phyloP scores from a whole-genome alignment of 495 filamentous ascomycete genomes.

The Parathielavia appendiculata region DNA sequence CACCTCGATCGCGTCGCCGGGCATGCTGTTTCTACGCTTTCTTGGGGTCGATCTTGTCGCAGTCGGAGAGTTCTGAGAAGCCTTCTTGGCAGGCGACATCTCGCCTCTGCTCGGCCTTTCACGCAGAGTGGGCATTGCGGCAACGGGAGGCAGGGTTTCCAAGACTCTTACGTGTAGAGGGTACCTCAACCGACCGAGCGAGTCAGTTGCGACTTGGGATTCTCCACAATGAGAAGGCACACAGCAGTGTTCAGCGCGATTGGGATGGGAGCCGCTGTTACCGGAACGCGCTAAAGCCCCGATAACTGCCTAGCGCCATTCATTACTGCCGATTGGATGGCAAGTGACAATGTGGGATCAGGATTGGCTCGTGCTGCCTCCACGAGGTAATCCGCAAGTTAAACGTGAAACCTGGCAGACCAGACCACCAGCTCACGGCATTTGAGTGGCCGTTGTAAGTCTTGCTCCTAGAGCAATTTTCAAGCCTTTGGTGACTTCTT shows the following conservation, averaged over 20 bases:
- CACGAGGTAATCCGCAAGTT: too few species aligned
- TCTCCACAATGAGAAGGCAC: conserved; percentile 18
- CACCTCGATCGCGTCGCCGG: conserved; percentile 37
- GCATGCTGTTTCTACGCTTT: conserved; percentile 21
- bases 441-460: too few species aligned
- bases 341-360: too few species aligned
- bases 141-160: conserved; percentile 22
- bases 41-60: conserved; percentile 21
- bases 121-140: conserved; percentile 35
- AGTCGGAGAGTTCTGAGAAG: conserved; percentile 16
- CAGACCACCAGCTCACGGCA: too few species aligned
- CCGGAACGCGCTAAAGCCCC: conserved; percentile 10
- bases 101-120: conserved; percentile 35
- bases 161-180: conserved; percentile 17
- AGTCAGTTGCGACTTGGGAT: conserved; percentile 23
- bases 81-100: conserved; percentile 29
- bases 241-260: conserved; percentile 4
- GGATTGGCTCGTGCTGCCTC: too few species aligned
- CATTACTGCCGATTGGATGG: background rate
- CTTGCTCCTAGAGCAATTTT: too few species aligned
- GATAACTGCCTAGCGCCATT: conserved; percentile 8
- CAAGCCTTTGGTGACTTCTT: too few species aligned
- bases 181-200: conserved; percentile 22
- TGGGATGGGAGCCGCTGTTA: background rate
- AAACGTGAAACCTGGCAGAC: too few species aligned